These are phyloP conservation scores for Klebsormidium nitens DNA, from an alignment of 139 green algal genomes.

Conservation along the genomic window DNA sequence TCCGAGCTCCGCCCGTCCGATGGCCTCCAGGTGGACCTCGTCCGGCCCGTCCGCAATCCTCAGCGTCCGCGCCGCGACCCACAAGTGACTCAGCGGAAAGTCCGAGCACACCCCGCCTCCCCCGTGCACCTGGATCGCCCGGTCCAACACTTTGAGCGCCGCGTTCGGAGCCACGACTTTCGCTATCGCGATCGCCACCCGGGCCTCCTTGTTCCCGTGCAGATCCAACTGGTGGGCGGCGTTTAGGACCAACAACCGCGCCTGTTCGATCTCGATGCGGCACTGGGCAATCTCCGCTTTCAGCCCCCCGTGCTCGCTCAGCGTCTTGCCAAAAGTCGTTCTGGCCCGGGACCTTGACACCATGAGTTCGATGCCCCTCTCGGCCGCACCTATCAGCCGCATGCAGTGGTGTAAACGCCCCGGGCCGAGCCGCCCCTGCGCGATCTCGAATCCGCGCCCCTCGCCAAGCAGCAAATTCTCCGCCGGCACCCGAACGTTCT, in stretches of 20 bases:
- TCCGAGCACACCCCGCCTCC: conserved; percentile 77
- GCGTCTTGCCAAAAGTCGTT: conserved; percentile 55
- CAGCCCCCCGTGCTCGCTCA: conserved; percentile 58
- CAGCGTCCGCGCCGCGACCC: conserved; percentile 76
- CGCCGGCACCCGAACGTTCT: conserved; percentile 62
- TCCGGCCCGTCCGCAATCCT: conserved; percentile 94
- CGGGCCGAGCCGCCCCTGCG: conserved; percentile 84
- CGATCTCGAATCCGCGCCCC: conserved; percentile 96
- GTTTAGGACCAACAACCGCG: conserved; percentile 66
- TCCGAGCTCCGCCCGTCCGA: conserved; percentile 71
- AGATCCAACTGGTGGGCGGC: conserved; percentile 72
- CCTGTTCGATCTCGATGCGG: conserved; percentile 34
- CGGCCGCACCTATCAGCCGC: conserved; percentile 77
- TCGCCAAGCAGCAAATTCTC: conserved; percentile 59
- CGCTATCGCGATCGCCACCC: conserved; percentile 73
- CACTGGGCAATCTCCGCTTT: conserved; percentile 27
- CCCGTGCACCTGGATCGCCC: conserved; percentile 83
- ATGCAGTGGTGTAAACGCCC: conserved; percentile 99
- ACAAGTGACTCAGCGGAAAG: conserved; percentile 76
- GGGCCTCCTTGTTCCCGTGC: conserved; percentile 74
- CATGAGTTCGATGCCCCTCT: conserved; percentile 72
- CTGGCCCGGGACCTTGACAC: conserved; percentile 47
- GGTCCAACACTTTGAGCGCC: conserved; percentile 66
- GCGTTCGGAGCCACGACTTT: conserved; percentile 76
- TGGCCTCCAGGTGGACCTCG: conserved; percentile 89